A percentile compares a stretch with the other conserved stretches of the same genome.
Evolutionary conservation across 371 early-diverging fungal genomes (phyloP).

Genomic region (Rhizopus microsporus): DNA sequence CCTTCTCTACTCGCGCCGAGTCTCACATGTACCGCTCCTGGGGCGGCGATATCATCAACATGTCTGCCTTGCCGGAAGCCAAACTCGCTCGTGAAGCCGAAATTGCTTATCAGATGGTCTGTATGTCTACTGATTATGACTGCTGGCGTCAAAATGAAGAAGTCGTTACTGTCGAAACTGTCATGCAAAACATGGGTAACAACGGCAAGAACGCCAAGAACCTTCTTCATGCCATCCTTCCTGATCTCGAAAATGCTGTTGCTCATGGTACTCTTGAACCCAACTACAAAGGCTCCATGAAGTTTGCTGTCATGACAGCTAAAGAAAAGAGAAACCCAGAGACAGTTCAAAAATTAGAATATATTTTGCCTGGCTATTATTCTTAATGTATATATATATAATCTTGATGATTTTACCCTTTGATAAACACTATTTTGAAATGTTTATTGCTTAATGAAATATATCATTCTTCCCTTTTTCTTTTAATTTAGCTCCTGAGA

Average conservation of each 20-base stretch:
- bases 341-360: conserved; percentile 74
- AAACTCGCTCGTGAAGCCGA: conserved; percentile 98
- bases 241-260: conserved; percentile 69
- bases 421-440: too few relatives aligned
- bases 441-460: too few relatives aligned
- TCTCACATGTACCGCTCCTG: conserved; percentile 93
- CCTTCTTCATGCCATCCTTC: conserved; percentile 78
- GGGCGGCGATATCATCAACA: conserved; percentile 95
- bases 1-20: conserved; percentile 96
- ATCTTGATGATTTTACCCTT: too few relatives aligned
- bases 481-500: too few relatives aligned
- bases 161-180: conserved; percentile 89
- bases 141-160: conserved; percentile 95
- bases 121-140: conserved; percentile 99
- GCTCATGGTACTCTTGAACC: conserved; percentile 40
- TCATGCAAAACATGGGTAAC: conserved; percentile 86
- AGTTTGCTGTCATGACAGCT: conserved; percentile 75
- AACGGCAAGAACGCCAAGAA: conserved; percentile 86
- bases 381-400: conserved; percentile 15
- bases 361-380: conserved; percentile 81
- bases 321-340: conserved; percentile 72
- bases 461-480: too few relatives aligned
- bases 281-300: conserved; percentile 75
- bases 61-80: conserved; percentile 94
- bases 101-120: conserved; percentile 96